Conservation (phyloP, 2,329 filamentous ascomycete genomes). For the Colletotrichum caudatum region DNA sequence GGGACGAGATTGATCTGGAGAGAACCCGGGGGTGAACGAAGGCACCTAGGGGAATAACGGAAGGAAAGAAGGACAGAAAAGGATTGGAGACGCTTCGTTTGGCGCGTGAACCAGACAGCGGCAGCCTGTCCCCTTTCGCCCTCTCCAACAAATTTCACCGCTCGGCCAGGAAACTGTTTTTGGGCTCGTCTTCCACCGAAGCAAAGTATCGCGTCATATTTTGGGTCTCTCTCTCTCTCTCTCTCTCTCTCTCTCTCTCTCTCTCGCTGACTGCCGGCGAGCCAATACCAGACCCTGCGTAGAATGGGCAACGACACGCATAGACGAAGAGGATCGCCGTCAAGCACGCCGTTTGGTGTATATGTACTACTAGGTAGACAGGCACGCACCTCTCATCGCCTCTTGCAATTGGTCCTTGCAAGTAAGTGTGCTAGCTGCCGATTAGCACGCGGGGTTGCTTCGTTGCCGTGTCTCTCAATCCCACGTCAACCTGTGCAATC, state of each 20-base stretch:
- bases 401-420: background rate
- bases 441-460: conserved; percentile 4
- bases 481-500: background rate
- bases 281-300: background rate
- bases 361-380: too few species aligned
- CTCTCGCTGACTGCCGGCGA: background rate
- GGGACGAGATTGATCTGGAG: conserved; percentile 3
- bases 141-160: background rate
- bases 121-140: background rate
- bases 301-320: background rate
- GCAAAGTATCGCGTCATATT: conserved; percentile 1
- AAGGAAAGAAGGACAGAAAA: background rate
- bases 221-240: background rate
- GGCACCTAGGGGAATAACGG: background rate
- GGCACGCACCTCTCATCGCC: background rate
- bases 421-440: too few species aligned
- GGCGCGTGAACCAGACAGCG: background rate
- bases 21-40: background rate
- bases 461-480: conserved; percentile 17
- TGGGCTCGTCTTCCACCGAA: conserved; percentile 2
- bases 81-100: too few species aligned
- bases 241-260: background rate
- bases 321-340: background rate
- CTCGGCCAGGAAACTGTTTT: background rate
- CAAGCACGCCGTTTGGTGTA: background rate